Conservation (phyloP, 1,284 basidiomycete genomes). For the Tilletia indica region DNA sequence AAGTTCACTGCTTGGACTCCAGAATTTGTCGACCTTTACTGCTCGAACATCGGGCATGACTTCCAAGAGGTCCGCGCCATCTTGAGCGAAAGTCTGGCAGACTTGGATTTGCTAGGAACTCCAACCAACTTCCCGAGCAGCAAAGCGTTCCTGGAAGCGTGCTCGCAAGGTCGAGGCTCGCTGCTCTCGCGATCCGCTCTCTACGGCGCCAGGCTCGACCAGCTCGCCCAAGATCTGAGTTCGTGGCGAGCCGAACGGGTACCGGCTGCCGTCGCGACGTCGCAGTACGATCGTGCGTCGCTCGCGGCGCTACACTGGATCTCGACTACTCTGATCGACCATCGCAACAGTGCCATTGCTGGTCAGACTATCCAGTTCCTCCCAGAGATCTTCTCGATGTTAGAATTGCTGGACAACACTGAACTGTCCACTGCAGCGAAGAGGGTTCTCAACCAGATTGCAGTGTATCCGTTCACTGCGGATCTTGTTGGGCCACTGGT, state of each 20-base stretch:
- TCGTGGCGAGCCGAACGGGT: conserved; percentile 52
- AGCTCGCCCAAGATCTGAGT: conserved; percentile 48
- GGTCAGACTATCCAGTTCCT: conserved; percentile 46
- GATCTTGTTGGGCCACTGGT: conserved; percentile 29
- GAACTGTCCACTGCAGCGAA: conserved; percentile 45
- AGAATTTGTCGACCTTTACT: conserved; percentile 48
- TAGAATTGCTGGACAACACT: conserved; percentile 52
- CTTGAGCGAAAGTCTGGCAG: conserved; percentile 56
- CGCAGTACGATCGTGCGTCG: conserved; percentile 48
- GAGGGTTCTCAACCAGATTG: conserved; percentile 44
- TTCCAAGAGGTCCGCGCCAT: conserved; percentile 56
- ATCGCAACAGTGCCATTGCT: conserved; percentile 44
- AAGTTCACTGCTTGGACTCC: conserved; percentile 37
- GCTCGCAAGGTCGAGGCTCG: conserved; percentile 62
- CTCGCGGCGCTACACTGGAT: conserved; percentile 50
- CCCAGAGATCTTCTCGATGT: conserved; percentile 51
- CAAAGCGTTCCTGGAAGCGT: conserved; percentile 67
- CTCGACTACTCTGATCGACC: conserved; percentile 50
- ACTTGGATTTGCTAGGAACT: conserved; percentile 57
- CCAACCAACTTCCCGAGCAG: conserved; percentile 73
- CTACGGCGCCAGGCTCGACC: conserved; percentile 61
- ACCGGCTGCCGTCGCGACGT: conserved; percentile 56
- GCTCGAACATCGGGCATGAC: conserved; percentile 49
- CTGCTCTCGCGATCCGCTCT: conserved; percentile 59
- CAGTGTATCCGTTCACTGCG: conserved; percentile 38